Percentiles rank a stretch among this genome's conserved stretches.
Conservation (phyloP, 768 basidiomycete genomes). For the Piloderma croceum region DNA sequence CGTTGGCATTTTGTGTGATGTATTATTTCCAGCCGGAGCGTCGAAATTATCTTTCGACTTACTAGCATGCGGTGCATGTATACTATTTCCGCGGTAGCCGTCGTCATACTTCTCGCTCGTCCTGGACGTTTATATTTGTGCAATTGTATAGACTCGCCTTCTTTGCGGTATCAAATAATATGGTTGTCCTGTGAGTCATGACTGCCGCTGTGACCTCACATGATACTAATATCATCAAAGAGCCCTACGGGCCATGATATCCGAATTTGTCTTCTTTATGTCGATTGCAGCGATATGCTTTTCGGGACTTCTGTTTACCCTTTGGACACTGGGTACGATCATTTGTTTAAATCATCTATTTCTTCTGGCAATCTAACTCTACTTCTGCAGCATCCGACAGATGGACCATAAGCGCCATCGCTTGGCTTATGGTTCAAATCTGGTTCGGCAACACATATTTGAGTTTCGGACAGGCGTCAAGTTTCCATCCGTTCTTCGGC, state of each 20-base stretch:
- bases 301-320: slow-evolving; percentile 63
- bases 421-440: slow-evolving; percentile 83
- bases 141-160: slow-evolving; percentile 55
- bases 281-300: slow-evolving; percentile 74
- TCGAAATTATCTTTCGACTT: slow-evolving; percentile 77
- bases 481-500: slow-evolving; percentile 66
- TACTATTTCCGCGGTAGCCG: slow-evolving; percentile 72
- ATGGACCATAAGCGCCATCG: slow-evolving; percentile 45
- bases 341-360: background rate
- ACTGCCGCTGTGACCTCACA: slow-evolving; percentile 6
- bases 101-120: background rate
- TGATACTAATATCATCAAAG: slow-evolving; percentile 30
- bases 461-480: slow-evolving; percentile 49
- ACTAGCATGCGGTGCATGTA: slow-evolving; percentile 78
- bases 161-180: slow-evolving; percentile 73
- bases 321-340: slow-evolving; percentile 43
- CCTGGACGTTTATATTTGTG: background rate
- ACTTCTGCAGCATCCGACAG: slow-evolving; percentile 18
- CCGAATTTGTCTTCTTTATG: slow-evolving; percentile 76
- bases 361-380: slow-evolving; percentile 20
- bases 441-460: slow-evolving; percentile 81
- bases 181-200: slow-evolving; percentile 62
- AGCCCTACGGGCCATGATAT: slow-evolving; percentile 76
- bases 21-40: slow-evolving; percentile 28
- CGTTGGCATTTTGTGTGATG: slow-evolving; percentile 7